These are phyloP conservation scores for Trypanosoma brucei DNA, from an alignment of 208 protist genomes.

Conservation along the genomic window DNA sequence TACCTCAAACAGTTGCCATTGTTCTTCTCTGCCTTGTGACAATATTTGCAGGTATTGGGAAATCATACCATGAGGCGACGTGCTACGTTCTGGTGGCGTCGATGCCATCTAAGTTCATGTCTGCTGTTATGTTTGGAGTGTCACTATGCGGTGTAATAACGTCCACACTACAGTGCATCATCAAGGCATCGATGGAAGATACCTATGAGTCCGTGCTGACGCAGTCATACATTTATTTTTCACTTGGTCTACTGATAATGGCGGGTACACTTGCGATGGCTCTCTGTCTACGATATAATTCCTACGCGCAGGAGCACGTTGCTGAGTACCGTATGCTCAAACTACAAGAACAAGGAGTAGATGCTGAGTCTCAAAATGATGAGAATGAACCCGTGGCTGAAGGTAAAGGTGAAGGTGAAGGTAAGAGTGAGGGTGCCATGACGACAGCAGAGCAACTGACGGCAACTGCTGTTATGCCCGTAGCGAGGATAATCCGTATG, in stretches of 20 bases:
- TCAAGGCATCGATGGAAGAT: conserved; percentile 56
- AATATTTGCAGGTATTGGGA: conserved; percentile 40
- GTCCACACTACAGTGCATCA: conserved; percentile 71
- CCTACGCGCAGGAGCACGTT: conserved; percentile 60
- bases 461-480: conserved; percentile 2
- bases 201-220: conserved; percentile 35
- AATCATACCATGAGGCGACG: conserved; percentile 68
- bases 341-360: conserved; percentile 1
- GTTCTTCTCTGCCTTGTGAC: conserved; percentile 31
- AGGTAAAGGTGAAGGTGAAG: neutral
- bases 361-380: conserved; percentile 5
- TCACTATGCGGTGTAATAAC: conserved; percentile 55
- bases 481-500: conserved; percentile 22
- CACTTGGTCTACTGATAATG: conserved; percentile 59
- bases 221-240: conserved; percentile 79
- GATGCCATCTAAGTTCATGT: conserved; percentile 54
- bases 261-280: conserved; percentile 38
- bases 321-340: conserved; percentile 49
- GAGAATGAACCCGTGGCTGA: neutral
- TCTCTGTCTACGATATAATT: conserved; percentile 45
- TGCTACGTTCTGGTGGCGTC: conserved; percentile 64
- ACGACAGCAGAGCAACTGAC: conserved; percentile 20
- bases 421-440: neutral
- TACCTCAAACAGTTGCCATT: conserved; percentile 37
- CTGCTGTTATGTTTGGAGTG: conserved; percentile 57